Base-by-base conservation (phyloP, 1,139 yeast genomes). In the Blastobotrys raffinosifermentans region DNA sequence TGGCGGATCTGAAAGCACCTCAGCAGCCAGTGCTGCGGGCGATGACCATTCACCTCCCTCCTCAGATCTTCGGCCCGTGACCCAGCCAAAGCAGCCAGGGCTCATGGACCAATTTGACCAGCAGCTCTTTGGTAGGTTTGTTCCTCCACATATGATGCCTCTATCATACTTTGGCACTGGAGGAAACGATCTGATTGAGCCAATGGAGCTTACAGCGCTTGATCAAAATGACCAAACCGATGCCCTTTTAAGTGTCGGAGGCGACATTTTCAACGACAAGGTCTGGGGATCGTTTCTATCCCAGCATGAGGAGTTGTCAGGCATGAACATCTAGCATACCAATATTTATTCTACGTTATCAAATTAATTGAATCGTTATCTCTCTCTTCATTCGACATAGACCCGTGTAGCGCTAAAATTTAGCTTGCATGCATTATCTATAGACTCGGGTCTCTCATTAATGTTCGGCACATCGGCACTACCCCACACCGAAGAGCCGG, bases 211-310 rank as follows among this genome's bases (percentile, higher is more conserved):
- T 6, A 14, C 27, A n/a, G 27, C 14, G 15, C 27, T 25, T 6
- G 27, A 14, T 6, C 7, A 14, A 6, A 14, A n/a, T 5, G 15
- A 13, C 27, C 14, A 14, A 6, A n/a, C 7, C 13, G 27, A 25
- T 14, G 15, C 27, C 7, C 27, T 25, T 6, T n/a, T n/a, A n/a
- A n/a, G n/a, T n/a, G 11, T 7, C 11, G 27, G 27, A 6, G 11
- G 14, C 13, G 27, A 25, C 11, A 25, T 25, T 14, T 25, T 25
- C 11, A 25, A 25, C 15, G 27, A 25, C 27, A 25, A 47, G 35
- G 54, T 49, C 35, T 57, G 61, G 61, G 58, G 54, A 26, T 58
- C 55, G 11, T 49, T 56, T 23, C 34, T 56, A 26, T 39, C 49
- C 14, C 54, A 54, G 23, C 53, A 55, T 34, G 45, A 43, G 32